Evolutionary conservation across 805 yeast species (phyloP).

Genomic region (Yarrowia keelungensis): DNA sequence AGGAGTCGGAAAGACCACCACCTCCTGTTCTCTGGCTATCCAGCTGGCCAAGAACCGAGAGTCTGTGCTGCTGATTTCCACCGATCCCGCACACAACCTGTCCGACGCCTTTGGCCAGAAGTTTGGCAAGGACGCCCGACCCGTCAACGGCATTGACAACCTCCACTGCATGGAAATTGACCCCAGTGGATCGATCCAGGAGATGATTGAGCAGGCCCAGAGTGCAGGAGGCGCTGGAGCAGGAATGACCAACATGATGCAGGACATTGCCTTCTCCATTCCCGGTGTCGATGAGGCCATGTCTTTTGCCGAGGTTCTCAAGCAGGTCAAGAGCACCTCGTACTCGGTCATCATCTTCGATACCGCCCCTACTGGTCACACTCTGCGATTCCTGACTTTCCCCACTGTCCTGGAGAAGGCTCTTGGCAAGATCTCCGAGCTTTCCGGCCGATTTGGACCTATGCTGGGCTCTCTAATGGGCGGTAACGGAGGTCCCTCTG

Average conservation of each 20-base stretch:
- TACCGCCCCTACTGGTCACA: conserved; percentile 99
- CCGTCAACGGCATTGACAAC: conserved; percentile 86
- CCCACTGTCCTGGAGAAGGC: conserved; percentile 92
- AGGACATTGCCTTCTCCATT: conserved; percentile 89
- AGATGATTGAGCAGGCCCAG: conserved; percentile 62
- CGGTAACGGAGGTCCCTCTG: conserved; percentile 54
- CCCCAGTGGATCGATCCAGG: conserved; percentile 92
- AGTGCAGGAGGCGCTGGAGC: conserved; percentile 50
- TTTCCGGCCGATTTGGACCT: conserved; percentile 88
- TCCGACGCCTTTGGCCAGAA: conserved; percentile 99
- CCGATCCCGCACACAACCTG: conserved; percentile 98
- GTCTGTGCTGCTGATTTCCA: conserved; percentile 86
- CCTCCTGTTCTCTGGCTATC: conserved; percentile 93
- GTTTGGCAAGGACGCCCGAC: conserved; percentile 94
- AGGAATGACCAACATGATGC: conserved; percentile 76
- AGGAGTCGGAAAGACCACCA: conserved; percentile 99
- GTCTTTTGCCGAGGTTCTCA: conserved; percentile 96
- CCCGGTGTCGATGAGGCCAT: conserved; percentile 99
- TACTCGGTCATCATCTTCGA: conserved; percentile 94
- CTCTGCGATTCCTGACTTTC: conserved; percentile 89
- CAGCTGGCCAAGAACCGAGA: conserved; percentile 88
- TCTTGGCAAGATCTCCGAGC: conserved; percentile 83
- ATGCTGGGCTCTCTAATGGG: conserved; percentile 81
- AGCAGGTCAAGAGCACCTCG: conserved; percentile 81
- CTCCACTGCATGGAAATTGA: conserved; percentile 98